A percentile compares a stretch with the other conserved stretches of the same genome.
Evolutionary conservation across 768 basidiomycete species (phyloP).

Genomic region (Macrolepiota fuliginosa): DNA sequence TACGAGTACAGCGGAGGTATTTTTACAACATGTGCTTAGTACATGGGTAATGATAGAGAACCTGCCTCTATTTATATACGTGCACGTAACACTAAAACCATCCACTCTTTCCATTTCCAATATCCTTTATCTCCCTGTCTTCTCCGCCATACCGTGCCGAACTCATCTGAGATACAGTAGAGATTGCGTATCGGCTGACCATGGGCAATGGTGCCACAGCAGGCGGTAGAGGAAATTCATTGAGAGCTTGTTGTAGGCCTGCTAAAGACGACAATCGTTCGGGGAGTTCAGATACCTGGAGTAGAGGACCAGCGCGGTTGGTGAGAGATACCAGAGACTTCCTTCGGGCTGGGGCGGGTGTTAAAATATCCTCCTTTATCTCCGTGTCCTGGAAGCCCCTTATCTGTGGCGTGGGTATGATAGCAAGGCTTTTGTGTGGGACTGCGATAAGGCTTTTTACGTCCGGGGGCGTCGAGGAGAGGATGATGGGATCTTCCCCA

Average conservation of each 20-base stretch:
- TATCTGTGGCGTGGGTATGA: background rate
- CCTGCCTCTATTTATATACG: background rate
- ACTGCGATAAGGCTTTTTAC: slow-evolving; percentile 2
- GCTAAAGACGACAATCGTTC: slow-evolving; percentile 4
- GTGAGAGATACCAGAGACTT: background rate
- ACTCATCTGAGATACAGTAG: background rate
- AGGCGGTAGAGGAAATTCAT: slow-evolving; percentile 5
- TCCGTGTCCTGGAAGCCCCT: background rate
- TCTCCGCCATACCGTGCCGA: background rate
- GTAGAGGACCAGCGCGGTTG: background rate
- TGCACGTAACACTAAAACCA: background rate
- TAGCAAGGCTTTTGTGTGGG: background rate
- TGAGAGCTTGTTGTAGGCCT: background rate
- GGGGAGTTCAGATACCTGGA: background rate
- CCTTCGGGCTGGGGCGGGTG: background rate
- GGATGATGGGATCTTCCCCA: background rate
- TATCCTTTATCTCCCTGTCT: background rate
- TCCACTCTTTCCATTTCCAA: background rate
- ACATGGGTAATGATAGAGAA: background rate
- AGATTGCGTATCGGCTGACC: background rate
- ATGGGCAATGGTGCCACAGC: background rate
- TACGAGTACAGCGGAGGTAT: background rate
- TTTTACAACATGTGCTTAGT: background rate
- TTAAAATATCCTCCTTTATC: background rate
- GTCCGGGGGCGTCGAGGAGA: slow-evolving; percentile 9